Conservation (phyloP, 192 early-diverging fungal species). For the Backusella mclennaniae region DNA sequence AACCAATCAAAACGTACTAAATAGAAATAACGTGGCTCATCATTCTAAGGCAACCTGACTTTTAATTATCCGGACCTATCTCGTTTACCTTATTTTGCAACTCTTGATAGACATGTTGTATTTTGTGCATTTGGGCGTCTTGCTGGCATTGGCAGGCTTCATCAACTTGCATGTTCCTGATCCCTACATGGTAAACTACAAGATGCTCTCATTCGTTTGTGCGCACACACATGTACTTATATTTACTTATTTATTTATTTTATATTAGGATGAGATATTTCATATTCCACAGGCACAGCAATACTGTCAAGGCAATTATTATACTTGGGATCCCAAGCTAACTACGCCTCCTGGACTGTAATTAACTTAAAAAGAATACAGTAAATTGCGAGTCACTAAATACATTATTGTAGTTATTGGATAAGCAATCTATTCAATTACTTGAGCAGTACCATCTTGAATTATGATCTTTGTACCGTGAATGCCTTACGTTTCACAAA, state of each 20-base stretch:
- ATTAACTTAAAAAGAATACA: slow-evolving; percentile 3
- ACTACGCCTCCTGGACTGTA: slow-evolving; percentile 98
- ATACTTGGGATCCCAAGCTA: slow-evolving; percentile 86
- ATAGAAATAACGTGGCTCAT: neutral
- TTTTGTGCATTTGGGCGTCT: neutral
- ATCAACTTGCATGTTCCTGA: slow-evolving; percentile 11
- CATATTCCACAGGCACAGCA: slow-evolving; percentile 88
- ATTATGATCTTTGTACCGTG: slow-evolving; percentile 19
- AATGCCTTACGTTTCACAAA: slow-evolving; percentile 61
- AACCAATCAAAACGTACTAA: neutral
- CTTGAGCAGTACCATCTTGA: neutral
- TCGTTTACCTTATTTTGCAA: neutral
- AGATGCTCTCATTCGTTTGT: neutral
- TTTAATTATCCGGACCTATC: neutral
- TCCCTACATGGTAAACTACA: slow-evolving; percentile 24
- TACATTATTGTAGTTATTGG: slow-evolving; percentile 20
- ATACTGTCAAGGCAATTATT: slow-evolving; percentile 75
- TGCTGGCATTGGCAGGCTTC: neutral
- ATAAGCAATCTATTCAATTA: slow-evolving; percentile 19
- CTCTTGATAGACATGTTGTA: neutral
- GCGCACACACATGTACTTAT: too few species aligned
- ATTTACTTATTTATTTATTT: neutral
- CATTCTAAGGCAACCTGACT: neutral
- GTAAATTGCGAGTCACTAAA: neutral
- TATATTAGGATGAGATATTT: slow-evolving; percentile 86